Base-by-base conservation (phyloP, 2,329 filamentous ascomycete genomes). In the Phialophora tarda region DNA sequence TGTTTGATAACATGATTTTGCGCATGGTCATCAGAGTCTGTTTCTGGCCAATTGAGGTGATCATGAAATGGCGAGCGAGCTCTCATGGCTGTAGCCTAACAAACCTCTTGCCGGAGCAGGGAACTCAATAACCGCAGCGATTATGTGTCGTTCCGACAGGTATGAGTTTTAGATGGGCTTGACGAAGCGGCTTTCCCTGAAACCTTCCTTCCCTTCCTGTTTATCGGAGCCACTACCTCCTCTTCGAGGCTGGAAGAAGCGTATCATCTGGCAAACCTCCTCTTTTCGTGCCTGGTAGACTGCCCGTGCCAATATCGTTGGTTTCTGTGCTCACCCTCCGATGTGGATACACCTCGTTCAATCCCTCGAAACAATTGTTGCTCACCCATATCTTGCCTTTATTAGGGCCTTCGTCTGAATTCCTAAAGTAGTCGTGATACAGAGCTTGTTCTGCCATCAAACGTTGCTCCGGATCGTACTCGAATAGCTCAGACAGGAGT, bases 241-340 rank as follows among this genome's bases (percentile, higher is more conserved):
- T 64, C 54, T 73, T 73, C 24, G 70, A 63, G 5, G 66, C 64
- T 17, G 71, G 71, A 41, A 71, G 55, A 50, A 71, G 64, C 2
- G 63, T 60, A 77, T 97, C 94, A 74, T 98, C 94, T 0, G 90
- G 91, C 48, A 97, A 75, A 0, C 91, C 94, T 70, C 90, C 94
- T 66, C 93, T 84, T 81, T 98, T 98, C 0, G 93, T 97, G 0
- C 94, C 95, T 0, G 94, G 92, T 41, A 97, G 78, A 77, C 92
- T 96, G 51, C 89, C 89, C 0, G 91, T 93, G n/a, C 92, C 85
- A 64, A 98, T 97, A 78, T 98, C 95, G 73, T 97, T 96, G 76
- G 97, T 93, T 74, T 99, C 95, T 73, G 96, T 90, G 73, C 91
- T 97, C 48, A 99, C 93, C 57, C 94, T 87, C 7, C 95, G 86